Evolutionary conservation across 2,329 filamentous ascomycete species (phyloP).

Genomic region (Epichloe gansuensis): DNA sequence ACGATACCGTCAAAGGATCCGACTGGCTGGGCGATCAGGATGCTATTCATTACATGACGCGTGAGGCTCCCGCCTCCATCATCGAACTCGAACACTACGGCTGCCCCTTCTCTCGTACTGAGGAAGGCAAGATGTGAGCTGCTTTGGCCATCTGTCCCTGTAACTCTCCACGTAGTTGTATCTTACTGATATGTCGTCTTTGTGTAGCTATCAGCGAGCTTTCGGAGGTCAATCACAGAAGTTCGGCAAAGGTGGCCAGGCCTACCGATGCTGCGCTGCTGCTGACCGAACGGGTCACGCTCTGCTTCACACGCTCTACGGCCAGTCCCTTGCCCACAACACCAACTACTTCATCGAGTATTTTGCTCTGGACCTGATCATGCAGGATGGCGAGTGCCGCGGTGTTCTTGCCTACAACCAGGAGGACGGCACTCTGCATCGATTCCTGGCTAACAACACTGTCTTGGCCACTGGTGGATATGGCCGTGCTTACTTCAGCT

Average conservation of each 20-base stretch:
- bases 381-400: conserved; percentile 94
- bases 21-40: conserved; percentile 97
- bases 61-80: conserved; percentile 81
- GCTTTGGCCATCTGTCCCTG: no score
- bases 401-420: conserved; percentile 97
- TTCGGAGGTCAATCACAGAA: conserved; percentile 96
- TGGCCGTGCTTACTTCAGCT: conserved; percentile 95
- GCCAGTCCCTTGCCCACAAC: conserved; percentile 92
- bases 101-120: conserved; percentile 90
- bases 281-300: conserved; percentile 96
- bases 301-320: conserved; percentile 95
- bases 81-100: conserved; percentile 96
- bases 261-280: conserved; percentile 92
- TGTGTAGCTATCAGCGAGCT: conserved; percentile 75
- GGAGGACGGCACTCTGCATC: conserved; percentile 93
- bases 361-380: conserved; percentile 92
- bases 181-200: background rate
- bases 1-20: conserved; percentile 94
- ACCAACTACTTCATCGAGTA: conserved; percentile 99
- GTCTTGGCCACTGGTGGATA: conserved; percentile 95
- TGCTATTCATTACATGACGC: conserved; percentile 97
- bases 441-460: conserved; percentile 93
- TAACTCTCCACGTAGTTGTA: background rate
- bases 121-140: conserved; percentile 82
- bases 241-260: conserved; percentile 92